Evolutionary conservation across 129 eudicot genomes (phyloP).

Genomic region (Chrysanthemum lavandulifolium): DNA sequence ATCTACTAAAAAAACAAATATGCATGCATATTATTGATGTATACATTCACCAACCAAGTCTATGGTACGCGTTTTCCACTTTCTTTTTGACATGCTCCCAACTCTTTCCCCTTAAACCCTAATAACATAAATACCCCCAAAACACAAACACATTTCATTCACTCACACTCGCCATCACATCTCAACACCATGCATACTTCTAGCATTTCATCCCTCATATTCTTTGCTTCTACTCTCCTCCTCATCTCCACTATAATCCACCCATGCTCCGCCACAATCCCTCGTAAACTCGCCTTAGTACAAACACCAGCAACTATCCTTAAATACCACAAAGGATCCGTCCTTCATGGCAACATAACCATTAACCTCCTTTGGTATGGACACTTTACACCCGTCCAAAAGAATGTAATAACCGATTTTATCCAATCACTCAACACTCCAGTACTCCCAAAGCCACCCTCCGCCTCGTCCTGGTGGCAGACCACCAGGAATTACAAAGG

Average conservation of each 20-base stretch:
- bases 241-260: conserved; percentile 28
- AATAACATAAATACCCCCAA: conserved; percentile 27
- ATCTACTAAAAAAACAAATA: not conserved
- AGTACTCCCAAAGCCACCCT: conserved; percentile 36
- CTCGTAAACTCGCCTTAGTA: conserved; percentile 53
- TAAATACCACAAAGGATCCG: conserved; percentile 66
- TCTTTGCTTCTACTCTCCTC: conserved; percentile 22
- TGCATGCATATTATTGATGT: conserved; percentile 29
- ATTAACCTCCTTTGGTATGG: conserved; percentile 85
- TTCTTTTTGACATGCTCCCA: conserved; percentile 22
- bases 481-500: conserved; percentile 60
- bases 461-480: conserved; percentile 82
- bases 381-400: conserved; percentile 50
- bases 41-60: conserved; percentile 10
- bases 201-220: not conserved
- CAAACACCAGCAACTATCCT: conserved; percentile 51
- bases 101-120: conserved; percentile 22
- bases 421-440: conserved; percentile 44
- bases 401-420: conserved; percentile 56
- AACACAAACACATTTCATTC: conserved; percentile 9
- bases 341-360: conserved; percentile 63
- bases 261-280: conserved; percentile 35
- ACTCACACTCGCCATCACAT: not conserved
- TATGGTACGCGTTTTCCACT: conserved; percentile 29
- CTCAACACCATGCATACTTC: conserved; percentile 23